Evolutionary conservation across 805 yeast species (phyloP).

Genomic region (Barnettozyma botsteinii): DNA sequence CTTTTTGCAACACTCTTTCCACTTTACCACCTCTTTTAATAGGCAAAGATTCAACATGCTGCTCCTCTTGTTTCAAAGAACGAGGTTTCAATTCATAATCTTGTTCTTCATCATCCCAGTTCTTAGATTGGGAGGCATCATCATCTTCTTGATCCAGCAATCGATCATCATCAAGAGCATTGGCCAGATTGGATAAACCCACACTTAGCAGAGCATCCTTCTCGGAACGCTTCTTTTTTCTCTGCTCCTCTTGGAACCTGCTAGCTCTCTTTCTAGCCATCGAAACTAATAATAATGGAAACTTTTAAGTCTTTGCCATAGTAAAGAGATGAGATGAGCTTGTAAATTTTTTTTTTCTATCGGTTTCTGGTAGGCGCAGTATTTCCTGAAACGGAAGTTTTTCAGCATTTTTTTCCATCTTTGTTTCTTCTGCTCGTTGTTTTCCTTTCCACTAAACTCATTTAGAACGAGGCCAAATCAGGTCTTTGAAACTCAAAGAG

Average conservation of each 20-base stretch:
- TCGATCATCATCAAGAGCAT: conserved; percentile 10
- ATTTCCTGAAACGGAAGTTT: conserved; percentile 12
- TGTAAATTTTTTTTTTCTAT: neutral
- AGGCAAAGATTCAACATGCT: conserved; percentile 67
- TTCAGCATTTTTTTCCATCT: conserved; percentile 5
- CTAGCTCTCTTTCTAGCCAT: conserved; percentile 36
- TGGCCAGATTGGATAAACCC: conserved; percentile 22
- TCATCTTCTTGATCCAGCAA: conserved; percentile 8
- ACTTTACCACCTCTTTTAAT: conserved; percentile 72
- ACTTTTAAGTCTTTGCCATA: too few relatives aligned
- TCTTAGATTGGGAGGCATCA: neutral
- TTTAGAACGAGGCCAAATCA: too few relatives aligned
- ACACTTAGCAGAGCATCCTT: conserved; percentile 20
- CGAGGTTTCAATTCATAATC: conserved; percentile 77
- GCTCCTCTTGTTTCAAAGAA: conserved; percentile 37
- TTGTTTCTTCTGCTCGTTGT: neutral
- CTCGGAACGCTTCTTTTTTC: conserved; percentile 22
- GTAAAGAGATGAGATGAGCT: conserved; percentile 7
- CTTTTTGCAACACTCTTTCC: conserved; percentile 51
- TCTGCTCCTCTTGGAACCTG: conserved; percentile 30
- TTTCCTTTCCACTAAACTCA: neutral
- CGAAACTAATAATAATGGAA: neutral
- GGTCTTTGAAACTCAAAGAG: too few relatives aligned
- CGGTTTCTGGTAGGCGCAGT: conserved; percentile 4
- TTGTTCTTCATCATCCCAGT: conserved; percentile 70